Conservation (phyloP, 257 asterid genomes). For the Jacaranda mimosifolia region DNA sequence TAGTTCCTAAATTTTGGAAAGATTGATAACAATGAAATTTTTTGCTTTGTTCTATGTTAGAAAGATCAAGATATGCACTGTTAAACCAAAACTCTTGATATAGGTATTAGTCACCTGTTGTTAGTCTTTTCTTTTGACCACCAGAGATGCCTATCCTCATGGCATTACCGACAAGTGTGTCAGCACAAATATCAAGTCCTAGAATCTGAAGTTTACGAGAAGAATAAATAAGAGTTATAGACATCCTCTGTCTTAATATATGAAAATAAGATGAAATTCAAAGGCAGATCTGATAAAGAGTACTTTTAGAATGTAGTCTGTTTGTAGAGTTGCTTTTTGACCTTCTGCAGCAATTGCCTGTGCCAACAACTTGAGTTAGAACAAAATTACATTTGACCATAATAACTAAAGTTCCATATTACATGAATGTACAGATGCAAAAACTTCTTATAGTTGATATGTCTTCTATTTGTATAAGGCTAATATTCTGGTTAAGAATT, state of each 20-base stretch:
- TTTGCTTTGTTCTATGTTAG: too few species aligned
- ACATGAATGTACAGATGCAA: too few species aligned
- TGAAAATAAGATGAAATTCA: too few species aligned
- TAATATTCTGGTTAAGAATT: too few species aligned
- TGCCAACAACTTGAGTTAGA: neutral
- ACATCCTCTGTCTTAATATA: too few species aligned
- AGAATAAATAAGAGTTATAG: neutral
- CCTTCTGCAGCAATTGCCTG: conserved; percentile 69
- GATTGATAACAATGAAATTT: too few species aligned
- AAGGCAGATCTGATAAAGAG: neutral
- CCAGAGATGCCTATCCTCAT: conserved; percentile 77
- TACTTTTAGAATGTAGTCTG: conserved; percentile 65
- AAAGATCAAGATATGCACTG: too few species aligned
- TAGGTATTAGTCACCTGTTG: conserved; percentile 51
- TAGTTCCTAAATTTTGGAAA: too few species aligned
- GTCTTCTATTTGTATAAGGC: too few species aligned
- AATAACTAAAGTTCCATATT: too few species aligned
- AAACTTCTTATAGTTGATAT: too few species aligned
- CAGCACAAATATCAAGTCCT: conserved; percentile 66
- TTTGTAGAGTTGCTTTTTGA: conserved; percentile 55
- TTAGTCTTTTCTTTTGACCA: conserved; percentile 68
- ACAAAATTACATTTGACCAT: too few species aligned
- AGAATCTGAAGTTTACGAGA: conserved; percentile 50
- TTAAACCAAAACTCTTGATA: neutral
- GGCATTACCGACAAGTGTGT: conserved; percentile 64